Percentiles rank a stretch among this genome's conserved stretches.
phyloP scores from a whole-genome alignment of 1,139 yeast species.

The Pichia sorboxylosa region DNA sequence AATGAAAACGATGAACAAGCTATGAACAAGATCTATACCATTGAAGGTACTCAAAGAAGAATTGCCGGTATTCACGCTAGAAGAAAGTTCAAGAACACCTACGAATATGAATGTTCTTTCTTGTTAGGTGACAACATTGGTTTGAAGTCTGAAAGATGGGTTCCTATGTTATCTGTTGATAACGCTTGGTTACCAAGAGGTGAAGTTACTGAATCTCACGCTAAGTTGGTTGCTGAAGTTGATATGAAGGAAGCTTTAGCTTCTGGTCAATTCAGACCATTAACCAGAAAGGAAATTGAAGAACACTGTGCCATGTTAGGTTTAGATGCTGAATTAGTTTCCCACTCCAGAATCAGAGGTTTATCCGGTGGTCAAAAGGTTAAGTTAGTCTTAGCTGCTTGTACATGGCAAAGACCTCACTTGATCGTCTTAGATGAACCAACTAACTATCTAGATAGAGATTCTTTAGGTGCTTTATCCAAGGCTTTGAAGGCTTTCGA shows the following conservation, averaged over 20 bases:
- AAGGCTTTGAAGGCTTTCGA: constrained; percentile 97
- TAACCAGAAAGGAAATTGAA: constrained; percentile 99
- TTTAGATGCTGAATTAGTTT: constrained; percentile 96
- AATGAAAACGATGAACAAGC: constrained; percentile 94
- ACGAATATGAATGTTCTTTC: constrained; percentile 98
- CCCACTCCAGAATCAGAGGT: constrained; percentile 99
- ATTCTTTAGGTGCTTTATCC: constrained; percentile 97
- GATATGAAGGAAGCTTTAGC: constrained; percentile 99
- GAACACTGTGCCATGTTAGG: constrained; percentile 97
- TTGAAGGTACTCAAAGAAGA: constrained; percentile 98
- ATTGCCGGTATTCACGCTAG: constrained; percentile 90
- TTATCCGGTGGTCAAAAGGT: constrained; percentile 99
- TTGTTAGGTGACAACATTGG: constrained; percentile 94
- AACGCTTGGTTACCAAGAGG: constrained; percentile 99
- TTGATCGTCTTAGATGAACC: constrained; percentile 98
- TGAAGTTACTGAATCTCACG: constrained; percentile 95
- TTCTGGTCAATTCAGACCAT: constrained; percentile 99
- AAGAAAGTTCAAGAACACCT: constrained; percentile 99
- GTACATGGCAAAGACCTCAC: constrained; percentile 99
- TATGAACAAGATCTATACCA: constrained; percentile 98
- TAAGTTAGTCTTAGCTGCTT: constrained; percentile 98
- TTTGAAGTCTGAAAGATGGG: constrained; percentile 99
- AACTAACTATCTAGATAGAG: constrained; percentile 98
- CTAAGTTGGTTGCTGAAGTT: constrained; percentile 99
- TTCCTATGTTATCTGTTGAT: constrained; percentile 98